These are phyloP conservation scores for Debaryomycetaceae sp. DNA, from an alignment of 1,139 yeast species.

Conservation along the genomic window DNA sequence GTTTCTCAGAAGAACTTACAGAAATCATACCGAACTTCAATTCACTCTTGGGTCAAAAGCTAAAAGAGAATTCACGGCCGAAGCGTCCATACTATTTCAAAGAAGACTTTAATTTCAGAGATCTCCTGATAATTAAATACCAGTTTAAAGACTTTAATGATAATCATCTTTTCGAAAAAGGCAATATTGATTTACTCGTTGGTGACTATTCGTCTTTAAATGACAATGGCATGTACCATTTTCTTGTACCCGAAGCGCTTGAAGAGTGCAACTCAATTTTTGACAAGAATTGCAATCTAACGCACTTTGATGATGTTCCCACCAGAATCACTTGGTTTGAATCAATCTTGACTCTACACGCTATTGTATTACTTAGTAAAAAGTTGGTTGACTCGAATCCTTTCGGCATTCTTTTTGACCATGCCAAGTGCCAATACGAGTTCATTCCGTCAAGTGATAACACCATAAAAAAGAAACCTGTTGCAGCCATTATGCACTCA, in stretches of 20 bases:
- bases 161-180: constrained; percentile 32
- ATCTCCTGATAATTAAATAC: constrained; percentile 51
- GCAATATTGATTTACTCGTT: constrained; percentile 27
- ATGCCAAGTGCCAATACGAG: background rate
- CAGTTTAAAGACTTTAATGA: constrained; percentile 62
- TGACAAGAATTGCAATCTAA: background rate
- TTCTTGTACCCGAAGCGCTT: constrained; percentile 18
- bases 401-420: constrained; percentile 3
- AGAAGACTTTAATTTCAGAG: constrained; percentile 64
- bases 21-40: background rate
- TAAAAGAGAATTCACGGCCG: constrained; percentile 20
- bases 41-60: constrained; percentile 5
- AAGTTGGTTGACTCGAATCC: constrained; percentile 11
- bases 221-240: constrained; percentile 21
- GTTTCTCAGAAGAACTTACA: background rate
- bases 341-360: constrained; percentile 19
- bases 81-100: constrained; percentile 51
- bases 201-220: constrained; percentile 27
- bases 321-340: constrained; percentile 17
- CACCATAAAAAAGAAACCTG: background rate
- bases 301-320: background rate
- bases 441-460: background rate
- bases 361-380: constrained; percentile 18
- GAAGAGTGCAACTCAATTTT: background rate
- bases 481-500: background rate